Conservation (phyloP, 2,329 filamentous ascomycete species). For the Arthrobotrys iridis region DNA sequence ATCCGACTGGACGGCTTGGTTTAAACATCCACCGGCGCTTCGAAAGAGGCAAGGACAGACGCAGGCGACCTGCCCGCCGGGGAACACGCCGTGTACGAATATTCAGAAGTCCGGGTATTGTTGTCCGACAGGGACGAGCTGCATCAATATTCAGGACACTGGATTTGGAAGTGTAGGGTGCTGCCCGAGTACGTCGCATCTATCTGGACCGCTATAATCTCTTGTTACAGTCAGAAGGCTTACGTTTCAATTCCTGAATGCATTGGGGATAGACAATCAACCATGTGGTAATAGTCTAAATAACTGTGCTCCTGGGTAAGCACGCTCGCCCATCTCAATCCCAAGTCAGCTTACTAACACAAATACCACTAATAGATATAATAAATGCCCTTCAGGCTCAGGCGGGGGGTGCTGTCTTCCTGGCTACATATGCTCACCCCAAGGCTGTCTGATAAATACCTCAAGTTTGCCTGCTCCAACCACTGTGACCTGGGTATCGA, state of each 20-base stretch:
- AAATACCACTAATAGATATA: constrained; percentile 9
- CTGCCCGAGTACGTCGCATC: constrained; percentile 66
- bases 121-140: constrained; percentile 73
- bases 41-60: constrained; percentile 65
- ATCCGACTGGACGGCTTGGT: constrained; percentile 16
- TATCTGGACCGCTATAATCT: background rate
- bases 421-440: constrained; percentile 46
- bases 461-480: constrained; percentile 1
- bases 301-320: constrained; percentile 44
- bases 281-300: constrained; percentile 30
- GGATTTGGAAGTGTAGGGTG: constrained; percentile 77
- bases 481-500: constrained; percentile 15
- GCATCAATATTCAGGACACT: constrained; percentile 72
- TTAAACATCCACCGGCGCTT: background rate
- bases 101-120: constrained; percentile 77
- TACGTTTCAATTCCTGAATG: background rate
- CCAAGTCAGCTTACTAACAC: background rate
- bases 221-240: background rate
- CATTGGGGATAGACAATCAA: constrained; percentile 15
- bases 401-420: constrained; percentile 47
- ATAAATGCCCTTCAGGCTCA: constrained; percentile 32
- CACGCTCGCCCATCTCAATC: background rate
- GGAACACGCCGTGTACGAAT: constrained; percentile 71
- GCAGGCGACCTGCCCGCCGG: constrained; percentile 71
- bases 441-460: constrained; percentile 40